These are phyloP conservation scores for Capsicum rhomboideum DNA, from an alignment of 257 asterid species.

Conservation along the genomic window DNA sequence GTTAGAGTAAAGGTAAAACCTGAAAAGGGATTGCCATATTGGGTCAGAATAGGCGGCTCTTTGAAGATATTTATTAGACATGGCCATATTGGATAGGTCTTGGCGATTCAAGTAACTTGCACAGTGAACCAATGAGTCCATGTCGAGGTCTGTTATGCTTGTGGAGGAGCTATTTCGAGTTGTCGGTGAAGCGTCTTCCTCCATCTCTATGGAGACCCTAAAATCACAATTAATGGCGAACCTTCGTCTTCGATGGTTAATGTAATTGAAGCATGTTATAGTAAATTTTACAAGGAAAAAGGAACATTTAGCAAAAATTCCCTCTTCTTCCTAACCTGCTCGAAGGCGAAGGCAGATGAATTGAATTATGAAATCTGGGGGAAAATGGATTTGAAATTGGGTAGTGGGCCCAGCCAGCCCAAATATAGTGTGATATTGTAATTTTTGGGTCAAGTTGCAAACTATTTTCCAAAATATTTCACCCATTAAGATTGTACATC, in stretches of 20 bases:
- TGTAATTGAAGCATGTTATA: no score
- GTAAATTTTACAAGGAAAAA: no score
- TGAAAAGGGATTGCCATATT: slow-evolving; percentile 59
- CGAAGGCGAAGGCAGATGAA: no score
- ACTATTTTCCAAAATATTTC: no score
- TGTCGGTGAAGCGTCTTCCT: slow-evolving; percentile 14
- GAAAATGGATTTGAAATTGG: no score
- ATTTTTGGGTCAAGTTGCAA: no score
- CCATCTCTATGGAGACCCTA: slow-evolving; percentile 9
- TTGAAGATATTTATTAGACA: slow-evolving; percentile 52
- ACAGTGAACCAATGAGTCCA: slow-evolving; percentile 51
- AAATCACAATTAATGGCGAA: background rate
- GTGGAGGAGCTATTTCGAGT: slow-evolving; percentile 34
- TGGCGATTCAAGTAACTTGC: slow-evolving; percentile 41
- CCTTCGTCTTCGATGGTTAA: background rate
- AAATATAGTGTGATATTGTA: no score
- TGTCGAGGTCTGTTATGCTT: slow-evolving; percentile 39
- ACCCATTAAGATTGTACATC: no score
- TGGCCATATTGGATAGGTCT: slow-evolving; percentile 60
- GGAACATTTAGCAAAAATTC: no score
- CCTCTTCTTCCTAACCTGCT: no score
- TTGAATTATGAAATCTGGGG: no score
- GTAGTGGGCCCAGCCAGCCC: no score
- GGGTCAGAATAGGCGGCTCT: slow-evolving; percentile 58
- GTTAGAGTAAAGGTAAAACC: slow-evolving; percentile 17